Evolutionary conservation across 139 green algal species (phyloP).

Genomic region (Chlorella sp.): DNA sequence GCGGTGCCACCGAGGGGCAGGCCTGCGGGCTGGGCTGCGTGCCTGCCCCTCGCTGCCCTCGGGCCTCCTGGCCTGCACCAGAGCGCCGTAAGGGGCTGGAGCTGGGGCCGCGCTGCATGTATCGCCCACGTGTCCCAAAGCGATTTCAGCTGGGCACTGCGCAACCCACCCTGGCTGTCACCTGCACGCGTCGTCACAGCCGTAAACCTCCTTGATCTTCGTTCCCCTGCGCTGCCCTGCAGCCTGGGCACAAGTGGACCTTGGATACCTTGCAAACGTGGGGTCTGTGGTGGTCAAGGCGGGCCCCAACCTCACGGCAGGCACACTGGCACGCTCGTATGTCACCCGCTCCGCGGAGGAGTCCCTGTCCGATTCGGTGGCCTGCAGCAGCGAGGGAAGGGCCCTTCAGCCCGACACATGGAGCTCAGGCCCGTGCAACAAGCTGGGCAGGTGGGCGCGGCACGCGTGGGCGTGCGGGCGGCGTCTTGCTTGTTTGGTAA

Average conservation of each 20-base stretch:
- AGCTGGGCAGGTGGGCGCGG: slow-evolving; percentile 11
- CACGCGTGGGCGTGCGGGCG: neutral
- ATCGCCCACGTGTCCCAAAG: neutral
- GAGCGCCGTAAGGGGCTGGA: too few species aligned
- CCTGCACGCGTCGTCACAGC: neutral
- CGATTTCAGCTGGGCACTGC: neutral
- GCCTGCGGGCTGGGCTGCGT: too few species aligned
- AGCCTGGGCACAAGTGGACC: neutral
- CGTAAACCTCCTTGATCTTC: neutral
- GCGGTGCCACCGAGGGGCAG: too few species aligned
- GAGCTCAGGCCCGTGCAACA: slow-evolving; percentile 9
- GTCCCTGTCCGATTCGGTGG: slow-evolving; percentile 12
- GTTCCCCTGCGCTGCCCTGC: neutral
- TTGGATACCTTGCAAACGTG: neutral
- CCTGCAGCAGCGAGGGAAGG: slow-evolving; percentile 18
- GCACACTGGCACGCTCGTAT: neutral
- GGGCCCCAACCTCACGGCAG: neutral
- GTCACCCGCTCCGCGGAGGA: neutral
- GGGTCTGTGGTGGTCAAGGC: neutral
- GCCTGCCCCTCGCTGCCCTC: too few species aligned
- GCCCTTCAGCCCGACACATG: neutral
- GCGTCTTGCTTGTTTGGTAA: too few species aligned
- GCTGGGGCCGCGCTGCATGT: neutral
- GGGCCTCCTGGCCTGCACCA: too few species aligned
- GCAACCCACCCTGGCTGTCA: neutral